Evolutionary conservation across 352 stramenopile species (phyloP).

Genomic region (Thraustochytrium striatum): DNA sequence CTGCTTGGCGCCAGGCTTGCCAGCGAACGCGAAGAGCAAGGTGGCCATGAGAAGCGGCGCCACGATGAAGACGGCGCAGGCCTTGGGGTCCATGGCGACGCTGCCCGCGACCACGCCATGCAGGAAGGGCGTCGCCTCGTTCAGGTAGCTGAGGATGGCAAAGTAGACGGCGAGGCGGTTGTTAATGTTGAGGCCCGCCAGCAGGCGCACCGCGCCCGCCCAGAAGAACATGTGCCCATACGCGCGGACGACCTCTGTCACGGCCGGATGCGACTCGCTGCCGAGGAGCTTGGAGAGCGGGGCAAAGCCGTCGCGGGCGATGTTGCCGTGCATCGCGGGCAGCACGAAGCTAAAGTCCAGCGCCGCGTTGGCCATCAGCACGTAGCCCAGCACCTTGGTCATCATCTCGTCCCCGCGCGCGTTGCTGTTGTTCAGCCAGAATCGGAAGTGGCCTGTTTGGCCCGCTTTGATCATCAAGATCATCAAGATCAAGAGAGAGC

Average conservation of each 20-base stretch:
- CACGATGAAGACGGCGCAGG: no score
- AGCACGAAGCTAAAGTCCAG: background rate
- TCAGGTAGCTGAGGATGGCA: background rate
- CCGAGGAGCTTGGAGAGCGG: background rate
- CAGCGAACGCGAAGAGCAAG: no score
- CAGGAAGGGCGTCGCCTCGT: background rate
- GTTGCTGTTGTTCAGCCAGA: no score
- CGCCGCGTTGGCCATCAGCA: background rate
- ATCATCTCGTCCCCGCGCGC: background rate
- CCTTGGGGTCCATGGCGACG: no score
- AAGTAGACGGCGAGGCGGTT: background rate
- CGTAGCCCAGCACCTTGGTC: background rate
- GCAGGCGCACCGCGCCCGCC: background rate
- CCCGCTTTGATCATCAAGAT: no score
- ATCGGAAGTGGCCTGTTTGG: no score
- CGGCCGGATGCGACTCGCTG: background rate
- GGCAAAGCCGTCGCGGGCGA: background rate
- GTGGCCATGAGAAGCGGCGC: no score
- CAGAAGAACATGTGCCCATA: background rate
- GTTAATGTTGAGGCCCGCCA: constrained; percentile 10
- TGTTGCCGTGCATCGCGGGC: background rate
- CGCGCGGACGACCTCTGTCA: background rate
- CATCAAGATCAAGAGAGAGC: no score
- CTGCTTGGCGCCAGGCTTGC: no score
- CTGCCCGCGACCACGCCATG: background rate